These are phyloP conservation scores for Ganoderma meredithae DNA, from an alignment of 1,284 basidiomycete species.

Conservation along the genomic window DNA sequence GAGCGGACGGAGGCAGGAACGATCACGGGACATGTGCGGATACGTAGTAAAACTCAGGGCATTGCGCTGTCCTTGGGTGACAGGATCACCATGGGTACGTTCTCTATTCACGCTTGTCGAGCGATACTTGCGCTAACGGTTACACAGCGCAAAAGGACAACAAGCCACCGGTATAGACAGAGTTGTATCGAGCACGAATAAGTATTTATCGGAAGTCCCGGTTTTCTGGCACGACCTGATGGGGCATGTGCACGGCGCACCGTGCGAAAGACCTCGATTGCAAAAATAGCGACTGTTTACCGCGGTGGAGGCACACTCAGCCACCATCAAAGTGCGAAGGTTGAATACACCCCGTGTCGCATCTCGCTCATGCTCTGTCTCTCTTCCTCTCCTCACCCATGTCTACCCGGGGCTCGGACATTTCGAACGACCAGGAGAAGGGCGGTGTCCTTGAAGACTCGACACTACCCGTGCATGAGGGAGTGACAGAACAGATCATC, in stretches of 20 bases:
- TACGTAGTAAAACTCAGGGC: constrained; percentile 94
- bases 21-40: constrained; percentile 91
- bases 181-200: constrained; percentile 25
- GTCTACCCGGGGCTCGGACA: constrained; percentile 29
- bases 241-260: not conserved
- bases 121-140: constrained; percentile 14
- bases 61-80: constrained; percentile 95
- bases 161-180: constrained; percentile 55
- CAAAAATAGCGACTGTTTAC: constrained; percentile 28
- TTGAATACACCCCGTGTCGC: not conserved
- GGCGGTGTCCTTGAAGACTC: constrained; percentile 23
- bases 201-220: constrained; percentile 27
- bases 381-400: constrained; percentile 22
- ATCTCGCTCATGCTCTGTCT: not conserved
- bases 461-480: constrained; percentile 12
- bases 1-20: constrained; percentile 86
- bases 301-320: not conserved
- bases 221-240: constrained; percentile 5
- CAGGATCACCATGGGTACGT: constrained; percentile 87
- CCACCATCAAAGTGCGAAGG: not conserved
- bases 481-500: constrained; percentile 43
- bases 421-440: constrained; percentile 38
- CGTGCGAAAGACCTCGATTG: constrained; percentile 26
- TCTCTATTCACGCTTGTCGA: not conserved
- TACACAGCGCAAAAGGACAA: constrained; percentile 70